Percentiles rank a stretch among this genome's conserved stretches.
Evolutionary conservation across 2,329 filamentous ascomycete genomes (phyloP).

Genomic region (Raffaelea deltoideospora): DNA sequence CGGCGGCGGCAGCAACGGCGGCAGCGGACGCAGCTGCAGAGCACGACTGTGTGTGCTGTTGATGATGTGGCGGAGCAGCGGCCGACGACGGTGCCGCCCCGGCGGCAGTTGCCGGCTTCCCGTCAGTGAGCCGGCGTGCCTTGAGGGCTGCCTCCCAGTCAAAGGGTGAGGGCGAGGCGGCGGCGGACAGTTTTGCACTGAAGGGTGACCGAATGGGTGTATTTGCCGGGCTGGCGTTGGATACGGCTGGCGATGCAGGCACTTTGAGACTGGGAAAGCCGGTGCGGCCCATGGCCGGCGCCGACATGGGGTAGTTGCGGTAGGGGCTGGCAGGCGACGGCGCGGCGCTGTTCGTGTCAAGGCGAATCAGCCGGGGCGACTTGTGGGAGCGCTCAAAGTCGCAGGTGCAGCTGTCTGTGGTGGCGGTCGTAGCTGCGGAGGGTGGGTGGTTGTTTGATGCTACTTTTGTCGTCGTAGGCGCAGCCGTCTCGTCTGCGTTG

Average conservation of each 20-base stretch:
- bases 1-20: no score
- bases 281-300: constrained; percentile 43
- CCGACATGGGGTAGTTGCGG: constrained; percentile 38
- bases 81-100: no score
- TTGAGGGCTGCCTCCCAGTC: constrained; percentile 66
- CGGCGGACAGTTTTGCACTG: no score
- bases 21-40: background rate
- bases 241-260: constrained; percentile 58
- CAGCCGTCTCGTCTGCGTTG: constrained; percentile 13
- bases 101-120: no score
- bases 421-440: constrained; percentile 38
- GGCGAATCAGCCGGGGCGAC: constrained; percentile 23
- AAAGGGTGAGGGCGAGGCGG: constrained; percentile 52
- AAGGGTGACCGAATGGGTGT: constrained; percentile 68
- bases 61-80: no score
- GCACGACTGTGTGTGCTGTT: constrained; percentile 11
- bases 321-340: constrained; percentile 38
- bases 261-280: constrained; percentile 57
- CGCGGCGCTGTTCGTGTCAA: constrained; percentile 24
- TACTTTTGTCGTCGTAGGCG: constrained; percentile 17
- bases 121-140: constrained; percentile 42
- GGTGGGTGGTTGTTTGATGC: no score
- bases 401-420: constrained; percentile 41
- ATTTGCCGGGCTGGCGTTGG: constrained; percentile 32
- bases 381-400: constrained; percentile 37